Base-by-base conservation (phyloP, 1,139 yeast species). In the Diutina ranongensis region DNA sequence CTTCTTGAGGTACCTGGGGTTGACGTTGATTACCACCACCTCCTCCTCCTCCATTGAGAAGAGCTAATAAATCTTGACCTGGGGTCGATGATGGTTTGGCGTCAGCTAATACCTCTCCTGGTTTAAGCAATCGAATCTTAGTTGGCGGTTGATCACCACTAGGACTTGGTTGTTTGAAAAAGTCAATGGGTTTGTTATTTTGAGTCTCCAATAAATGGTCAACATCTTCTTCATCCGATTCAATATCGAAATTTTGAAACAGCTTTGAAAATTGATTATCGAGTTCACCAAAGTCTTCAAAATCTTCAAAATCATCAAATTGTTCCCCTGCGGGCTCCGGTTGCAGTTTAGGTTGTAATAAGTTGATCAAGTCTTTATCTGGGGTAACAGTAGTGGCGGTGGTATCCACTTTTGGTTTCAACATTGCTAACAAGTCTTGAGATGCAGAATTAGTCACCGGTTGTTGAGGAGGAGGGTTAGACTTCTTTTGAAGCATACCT, bases 361-460 rank as follows among this genome's bases (percentile, higher is more conserved):
- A 16, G 9, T 21, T 28, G 18, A 36, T n/a, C 7, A 36, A 21
- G 4, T 36, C 40, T 8, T 36, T n/a, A n/a, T n/a, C n/a, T n/a
- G n/a, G n/a, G n/a, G n/a, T n/a, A n/a, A 25, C 28, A 25, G 28
- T 25, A 5, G 28, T 25, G 25, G 2, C 13, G 41, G 52, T 51
- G 10, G 40, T 16, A 40, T 44, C 42, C 19, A n/a, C n/a, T n/a
- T n/a, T n/a, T n/a, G 49, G 54, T 25, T 55, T 55, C 38, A 57
- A 52, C n/a, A n/a, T n/a, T n/a, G n/a, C n/a, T n/a, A n/a, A 25
- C 12, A 38, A 25, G 7, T 38, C 42, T 12, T 38, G 31, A 15
- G 40, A 36, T 25, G 40, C 40, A 10, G 28, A 15, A 15, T 36
- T 36, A 25, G 28, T 25, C 28, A 25, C 28, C 28, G 28, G 28